Base-by-base conservation (phyloP, 805 yeast species). In the Priceomyces melissophilus region DNA sequence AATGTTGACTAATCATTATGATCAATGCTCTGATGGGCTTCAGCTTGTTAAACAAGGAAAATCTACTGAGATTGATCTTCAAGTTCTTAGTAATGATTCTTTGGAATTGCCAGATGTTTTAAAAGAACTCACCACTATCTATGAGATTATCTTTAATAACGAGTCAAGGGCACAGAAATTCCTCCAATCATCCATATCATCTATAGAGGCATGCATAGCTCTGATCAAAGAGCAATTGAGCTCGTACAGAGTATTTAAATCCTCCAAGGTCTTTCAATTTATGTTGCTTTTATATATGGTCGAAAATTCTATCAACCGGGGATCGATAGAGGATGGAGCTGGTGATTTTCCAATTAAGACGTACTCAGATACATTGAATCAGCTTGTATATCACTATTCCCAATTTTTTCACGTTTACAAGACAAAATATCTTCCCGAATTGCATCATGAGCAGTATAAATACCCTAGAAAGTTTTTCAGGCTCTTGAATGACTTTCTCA, bases 1-100 rank as follows among this genome's bases (percentile, higher is more conserved):
- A 41, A 78, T 89, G 52, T 65, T 89, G 35, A 83, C 96, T 9
- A 78, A 78, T 40, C 96, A 89, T 62, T 87, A 81, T 52, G 96
- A 89, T 58, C 88, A 86, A 55, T 85, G 95, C 49, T 50, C 65
- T 10, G 63, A 75, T 45, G 84, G 78, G 8, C 53, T 65, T 2
- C 61, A 62, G 3, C 45, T 67, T 5, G 60, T 73, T n/a, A 53
- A 59, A 0, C 40, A 20, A 30, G 42, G 45, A 7, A 35, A 27
- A 13, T 27, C 45, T 4, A 37, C 39, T 3, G 64, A 43, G 39
- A 49, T 20, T 72, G 76, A 48, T 55, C 58, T 70, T 12, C 57
- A 65, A 2, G 77, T 82, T 2, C 62, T 84, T 2, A 60, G 61
- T 13, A 69, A 68, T 35, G 90, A 82, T 52, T 66, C 74, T 13